Evolutionary conservation across 2,329 filamentous ascomycete genomes (phyloP), one percentile per base, ranked within the genome.

Genomic region (Botrytis porri): DNA sequence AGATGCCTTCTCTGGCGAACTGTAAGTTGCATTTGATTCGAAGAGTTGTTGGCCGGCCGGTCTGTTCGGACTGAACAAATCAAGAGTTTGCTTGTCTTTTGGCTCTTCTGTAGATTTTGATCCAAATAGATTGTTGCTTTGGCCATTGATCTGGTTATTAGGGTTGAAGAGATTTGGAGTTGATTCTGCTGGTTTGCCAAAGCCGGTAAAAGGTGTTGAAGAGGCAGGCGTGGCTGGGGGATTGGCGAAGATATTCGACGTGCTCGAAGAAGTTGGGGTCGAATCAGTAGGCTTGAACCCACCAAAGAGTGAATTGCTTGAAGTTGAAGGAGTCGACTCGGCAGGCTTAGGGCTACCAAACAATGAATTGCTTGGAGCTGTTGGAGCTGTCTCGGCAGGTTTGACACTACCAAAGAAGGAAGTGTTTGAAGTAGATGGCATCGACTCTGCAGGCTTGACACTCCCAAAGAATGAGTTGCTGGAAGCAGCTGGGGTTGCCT

Each of bases 121-220:
- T 29, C 65, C 65, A 57, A 67, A 67, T 7, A 67, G 6, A n/a
- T 67, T 57, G 29, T 57, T 67, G 48, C 35, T 67, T 67, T 67
- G 65, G 25, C 65, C n/a, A 41, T 67, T 39, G 35, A 14, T 41
- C 65, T 67, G 65, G 29, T 67, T 67, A 29, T 57, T 57, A n/a
- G 25, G 35, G 35, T 67, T 67, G 25, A 67, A 67, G 9, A 67
- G 48, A 29, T 67, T 39, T 67, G 65, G 25, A 41, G n/a, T 67
- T 32, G 65, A 67, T 54, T 39, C 48, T 57, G 48, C 65, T 16
- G 48, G 25, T 57, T 57, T 67, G 35, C 48, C 35, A 20, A 67
- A 57, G 25, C 25, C 35, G 10, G 63, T 48, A 22, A 57, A 67
- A 57, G 48, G 20, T 41, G 48, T 8, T 57, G 35, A 48, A 41